phyloP scores from a whole-genome alignment of 306 rosid species.

The Gastrolobium bilobum region DNA sequence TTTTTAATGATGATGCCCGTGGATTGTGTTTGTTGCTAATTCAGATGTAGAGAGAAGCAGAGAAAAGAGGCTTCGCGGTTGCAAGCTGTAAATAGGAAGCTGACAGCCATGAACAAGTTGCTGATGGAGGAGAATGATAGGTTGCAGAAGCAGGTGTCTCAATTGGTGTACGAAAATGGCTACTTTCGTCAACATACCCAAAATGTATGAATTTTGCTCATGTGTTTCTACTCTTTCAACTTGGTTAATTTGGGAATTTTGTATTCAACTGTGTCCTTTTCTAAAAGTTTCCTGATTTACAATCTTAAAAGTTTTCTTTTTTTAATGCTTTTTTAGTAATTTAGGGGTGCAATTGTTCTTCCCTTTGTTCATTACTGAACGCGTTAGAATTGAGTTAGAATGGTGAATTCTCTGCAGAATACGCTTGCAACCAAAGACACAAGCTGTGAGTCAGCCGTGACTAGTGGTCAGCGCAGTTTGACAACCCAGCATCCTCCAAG shows the following conservation, averaged over 20 bases:
- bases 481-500: slow-evolving; percentile 95
- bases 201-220: slow-evolving; percentile 55
- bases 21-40: background rate
- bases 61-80: slow-evolving; percentile 91
- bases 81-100: slow-evolving; percentile 93
- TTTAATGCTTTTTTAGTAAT: background rate
- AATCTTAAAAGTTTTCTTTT: background rate
- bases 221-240: background rate
- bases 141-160: slow-evolving; percentile 99
- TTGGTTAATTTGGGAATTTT: background rate
- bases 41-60: slow-evolving; percentile 97
- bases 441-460: slow-evolving; percentile 94
- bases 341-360: background rate
- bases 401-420: slow-evolving; percentile 59
- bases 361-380: too few species aligned
- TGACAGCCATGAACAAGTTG: slow-evolving; percentile 96
- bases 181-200: slow-evolving; percentile 95
- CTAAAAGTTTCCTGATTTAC: background rate
- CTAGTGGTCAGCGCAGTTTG: slow-evolving; percentile 94
- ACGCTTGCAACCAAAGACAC: slow-evolving; percentile 92
- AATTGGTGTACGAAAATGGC: slow-evolving; percentile 93
- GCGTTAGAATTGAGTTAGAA: background rate
- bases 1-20: background rate
- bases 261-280: background rate
- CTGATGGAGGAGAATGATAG: slow-evolving; percentile 98